These are phyloP conservation scores for Alternaria brassicae DNA, from an alignment of 2,329 filamentous ascomycete species.

Conservation along the genomic window DNA sequence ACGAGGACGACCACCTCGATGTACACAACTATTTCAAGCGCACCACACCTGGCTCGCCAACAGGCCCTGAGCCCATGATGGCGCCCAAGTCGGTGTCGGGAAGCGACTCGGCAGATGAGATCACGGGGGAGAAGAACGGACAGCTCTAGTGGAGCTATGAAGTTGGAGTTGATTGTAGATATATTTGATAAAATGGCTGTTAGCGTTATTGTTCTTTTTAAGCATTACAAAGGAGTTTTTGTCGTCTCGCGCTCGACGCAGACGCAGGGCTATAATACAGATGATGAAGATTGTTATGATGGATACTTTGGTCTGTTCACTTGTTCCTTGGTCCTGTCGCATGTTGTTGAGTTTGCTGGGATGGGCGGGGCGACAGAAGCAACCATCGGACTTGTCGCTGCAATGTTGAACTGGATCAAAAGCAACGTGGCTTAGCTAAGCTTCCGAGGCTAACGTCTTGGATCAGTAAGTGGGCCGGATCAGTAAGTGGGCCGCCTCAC, in stretches of 20 bases:
- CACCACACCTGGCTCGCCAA: conserved; percentile 24
- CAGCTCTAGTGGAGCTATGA: neutral
- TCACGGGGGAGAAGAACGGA: conserved; percentile 15
- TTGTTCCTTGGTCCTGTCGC: neutral
- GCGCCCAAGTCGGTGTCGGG: conserved; percentile 24
- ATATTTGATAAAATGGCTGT: neutral
- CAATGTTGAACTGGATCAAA: conserved; percentile 1
- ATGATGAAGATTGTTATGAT: neutral
- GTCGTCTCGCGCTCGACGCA: neutral
- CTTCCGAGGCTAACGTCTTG: neutral
- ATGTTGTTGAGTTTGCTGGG: neutral
- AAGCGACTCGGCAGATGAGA: conserved; percentile 20
- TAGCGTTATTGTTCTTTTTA: conserved; percentile 3
- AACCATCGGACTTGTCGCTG: neutral
- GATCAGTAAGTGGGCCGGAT: no score
- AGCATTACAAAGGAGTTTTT: conserved; percentile 6
- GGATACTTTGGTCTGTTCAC: neutral
- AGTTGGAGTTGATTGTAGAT: neutral
- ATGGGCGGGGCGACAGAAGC: neutral
- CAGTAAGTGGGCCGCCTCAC: no score
- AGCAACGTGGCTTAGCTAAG: neutral
- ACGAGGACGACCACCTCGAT: conserved; percentile 41
- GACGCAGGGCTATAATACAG: neutral
- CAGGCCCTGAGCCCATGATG: conserved; percentile 26
- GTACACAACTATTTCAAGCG: conserved; percentile 47